Evolutionary conservation across 2,329 filamentous ascomycete species (phyloP).

Genomic region (Fusarium pininemorale): DNA sequence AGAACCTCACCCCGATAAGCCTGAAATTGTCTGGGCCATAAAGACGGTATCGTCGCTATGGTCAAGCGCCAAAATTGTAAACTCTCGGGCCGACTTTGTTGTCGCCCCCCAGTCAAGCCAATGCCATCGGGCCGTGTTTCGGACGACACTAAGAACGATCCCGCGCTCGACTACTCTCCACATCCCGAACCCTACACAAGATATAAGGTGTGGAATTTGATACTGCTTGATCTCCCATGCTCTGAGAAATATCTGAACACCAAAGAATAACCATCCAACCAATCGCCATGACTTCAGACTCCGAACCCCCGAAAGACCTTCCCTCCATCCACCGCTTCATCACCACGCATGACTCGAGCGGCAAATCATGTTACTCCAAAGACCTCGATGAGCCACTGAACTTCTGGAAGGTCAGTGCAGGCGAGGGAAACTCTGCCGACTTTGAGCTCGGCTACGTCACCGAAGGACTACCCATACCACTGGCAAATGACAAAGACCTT

Average conservation of each 20-base stretch:
- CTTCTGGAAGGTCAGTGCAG: not conserved
- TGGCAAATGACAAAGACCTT: not conserved
- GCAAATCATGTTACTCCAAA: not conserved
- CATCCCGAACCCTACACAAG: not conserved
- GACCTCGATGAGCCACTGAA: not conserved
- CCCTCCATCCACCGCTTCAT: not conserved
- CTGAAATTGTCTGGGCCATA: not conserved
- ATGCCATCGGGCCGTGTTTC: not conserved
- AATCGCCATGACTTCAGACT: not conserved
- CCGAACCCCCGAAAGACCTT: not conserved
- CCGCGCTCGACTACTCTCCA: not conserved
- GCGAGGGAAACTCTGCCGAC: not conserved
- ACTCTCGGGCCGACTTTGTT: not conserved
- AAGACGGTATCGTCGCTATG: not conserved
- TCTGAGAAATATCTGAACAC: fast-evolving
- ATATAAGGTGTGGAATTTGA: not conserved
- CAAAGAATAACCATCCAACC: too few relatives aligned
- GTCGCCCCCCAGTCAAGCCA: not conserved
- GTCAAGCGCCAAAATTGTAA: too few relatives aligned
- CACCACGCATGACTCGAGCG: not conserved
- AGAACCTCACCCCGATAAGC: not conserved
- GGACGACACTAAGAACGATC: not conserved
- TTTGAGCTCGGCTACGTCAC: not conserved
- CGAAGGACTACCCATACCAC: not conserved
- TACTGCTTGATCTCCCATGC: not conserved